Evolutionary conservation across 495 filamentous ascomycete genomes (phyloP).

Genomic region (Chlorociboria aeruginascens): DNA sequence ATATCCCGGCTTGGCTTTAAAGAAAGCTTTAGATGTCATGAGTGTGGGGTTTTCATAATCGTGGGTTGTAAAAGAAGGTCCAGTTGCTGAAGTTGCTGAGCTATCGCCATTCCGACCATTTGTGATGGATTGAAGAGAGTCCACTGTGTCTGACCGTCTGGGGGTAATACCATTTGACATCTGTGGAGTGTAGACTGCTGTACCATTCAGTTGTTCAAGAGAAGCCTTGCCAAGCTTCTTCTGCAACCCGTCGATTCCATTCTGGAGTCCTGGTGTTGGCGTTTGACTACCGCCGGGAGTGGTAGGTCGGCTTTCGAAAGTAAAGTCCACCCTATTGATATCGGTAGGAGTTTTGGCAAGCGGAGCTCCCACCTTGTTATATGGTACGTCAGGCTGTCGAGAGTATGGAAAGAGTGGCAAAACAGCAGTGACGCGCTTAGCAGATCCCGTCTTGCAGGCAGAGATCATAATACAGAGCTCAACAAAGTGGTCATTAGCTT

Average conservation of each 20-base stretch:
- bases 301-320: conserved; percentile 83
- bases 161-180: conserved; percentile 21
- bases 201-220: conserved; percentile 33
- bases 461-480: conserved; percentile 95
- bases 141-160: conserved; percentile 46
- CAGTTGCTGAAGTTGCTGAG: conserved; percentile 13
- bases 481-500: conserved; percentile 91
- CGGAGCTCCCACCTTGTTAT: conserved; percentile 87
- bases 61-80: conserved; percentile 35
- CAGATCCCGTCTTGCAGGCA: conserved; percentile 93
- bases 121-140: conserved; percentile 40
- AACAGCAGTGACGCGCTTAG: conserved; percentile 81
- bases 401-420: conserved; percentile 95
- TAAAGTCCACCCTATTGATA: conserved; percentile 53
- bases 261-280: conserved; percentile 44
- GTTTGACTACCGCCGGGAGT: conserved; percentile 63
- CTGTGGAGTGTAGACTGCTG: conserved; percentile 8
- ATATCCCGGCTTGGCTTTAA: conserved; percentile 81
- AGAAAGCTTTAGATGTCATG: conserved; percentile 40
- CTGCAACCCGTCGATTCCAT: conserved; percentile 44
- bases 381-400: conserved; percentile 87
- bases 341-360: conserved; percentile 54
- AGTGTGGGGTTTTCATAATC: conserved; percentile 44
- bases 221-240: conserved; percentile 52
- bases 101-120: conserved; percentile 14